Evolutionary conservation across 164 flowering plant species (phyloP), one percentile per base, ranked within the genome.

Genomic region (Macadamia integrifolia): DNA sequence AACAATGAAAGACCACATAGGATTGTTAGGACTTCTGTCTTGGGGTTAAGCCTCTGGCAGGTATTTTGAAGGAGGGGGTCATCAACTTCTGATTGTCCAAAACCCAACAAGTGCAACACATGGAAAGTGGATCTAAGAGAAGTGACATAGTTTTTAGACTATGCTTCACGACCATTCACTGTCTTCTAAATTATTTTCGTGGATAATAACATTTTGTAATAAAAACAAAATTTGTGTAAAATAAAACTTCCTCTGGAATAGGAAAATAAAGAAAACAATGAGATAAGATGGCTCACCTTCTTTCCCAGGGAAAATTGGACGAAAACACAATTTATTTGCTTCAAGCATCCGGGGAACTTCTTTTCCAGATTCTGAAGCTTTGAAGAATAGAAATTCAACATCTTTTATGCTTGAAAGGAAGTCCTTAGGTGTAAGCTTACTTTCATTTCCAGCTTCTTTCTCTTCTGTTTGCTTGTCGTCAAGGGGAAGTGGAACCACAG

Each of bases 331-430:
- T 65, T 92, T 89, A 76, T 88, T 90, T 49, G 97, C 98, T 78
- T 94, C 99, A 61, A 94, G 93, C 99, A 94, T 94, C 77, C 89
- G 81, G 11, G 95, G 96, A 66, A 94, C 91, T 78, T 92, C 96
- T 82, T 79, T 85, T 62, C 99, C 97, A 48, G 88, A 85, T 30
- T 90, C 99, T 53, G 98, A 88, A 66, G 97, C 99, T 76, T 82
- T 83, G 17, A 71, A 52, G 71, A 94, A 94, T n/a, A 89, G 88
- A 74, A 31, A 63, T 64, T 92, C 99, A 69, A 90, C 83, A n/a
- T 92, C 95, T 78, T 83, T 92, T 62, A 92, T 79, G 83, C 92
- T 82, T 56, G 87, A 78, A 60, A 84, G 68, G 70, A 94, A 88
- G 74, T 92, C 96, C 77, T 88, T 90, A 11, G 90, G 78, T 29